Conservation (phyloP, 1,284 basidiomycete species). For the Xerocomus amazonicus region DNA sequence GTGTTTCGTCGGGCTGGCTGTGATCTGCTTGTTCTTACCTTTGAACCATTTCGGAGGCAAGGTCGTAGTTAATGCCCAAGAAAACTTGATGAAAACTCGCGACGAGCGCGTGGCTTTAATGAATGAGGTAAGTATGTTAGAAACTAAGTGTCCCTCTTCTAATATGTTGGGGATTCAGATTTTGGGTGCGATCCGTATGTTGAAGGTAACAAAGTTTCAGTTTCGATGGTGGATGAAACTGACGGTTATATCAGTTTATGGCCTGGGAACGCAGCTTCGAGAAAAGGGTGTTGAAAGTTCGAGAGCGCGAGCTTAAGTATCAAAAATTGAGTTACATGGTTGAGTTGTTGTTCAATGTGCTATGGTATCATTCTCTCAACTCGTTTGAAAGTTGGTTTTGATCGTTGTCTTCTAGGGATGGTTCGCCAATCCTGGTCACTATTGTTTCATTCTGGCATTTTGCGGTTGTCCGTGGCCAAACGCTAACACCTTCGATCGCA, state of each 20-base stretch:
- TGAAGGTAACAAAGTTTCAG: conserved; percentile 54
- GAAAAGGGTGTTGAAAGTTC: conserved; percentile 65
- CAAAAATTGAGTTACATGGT: conserved; percentile 85
- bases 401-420: conserved; percentile 48
- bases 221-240: neutral
- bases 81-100: conserved; percentile 88
- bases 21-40: conserved; percentile 81
- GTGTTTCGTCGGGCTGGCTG: conserved; percentile 77
- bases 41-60: conserved; percentile 87
- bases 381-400: conserved; percentile 2
- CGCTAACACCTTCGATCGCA: conserved; percentile 79
- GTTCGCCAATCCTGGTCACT: conserved; percentile 71
- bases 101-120: conserved; percentile 88
- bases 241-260: conserved; percentile 64
- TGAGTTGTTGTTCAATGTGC: conserved; percentile 75
- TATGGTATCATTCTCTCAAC: conserved; percentile 53
- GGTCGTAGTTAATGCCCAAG: conserved; percentile 79
- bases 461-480: conserved; percentile 63
- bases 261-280: conserved; percentile 94
- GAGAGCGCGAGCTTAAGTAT: conserved; percentile 78
- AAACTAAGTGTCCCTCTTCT: neutral
- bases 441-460: conserved; percentile 84
- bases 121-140: conserved; percentile 65
- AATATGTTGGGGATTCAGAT: conserved; percentile 43
- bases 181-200: conserved; percentile 87